Base-by-base conservation (phyloP, 1,139 yeast genomes). In the Suhomyces coccinellae region DNA sequence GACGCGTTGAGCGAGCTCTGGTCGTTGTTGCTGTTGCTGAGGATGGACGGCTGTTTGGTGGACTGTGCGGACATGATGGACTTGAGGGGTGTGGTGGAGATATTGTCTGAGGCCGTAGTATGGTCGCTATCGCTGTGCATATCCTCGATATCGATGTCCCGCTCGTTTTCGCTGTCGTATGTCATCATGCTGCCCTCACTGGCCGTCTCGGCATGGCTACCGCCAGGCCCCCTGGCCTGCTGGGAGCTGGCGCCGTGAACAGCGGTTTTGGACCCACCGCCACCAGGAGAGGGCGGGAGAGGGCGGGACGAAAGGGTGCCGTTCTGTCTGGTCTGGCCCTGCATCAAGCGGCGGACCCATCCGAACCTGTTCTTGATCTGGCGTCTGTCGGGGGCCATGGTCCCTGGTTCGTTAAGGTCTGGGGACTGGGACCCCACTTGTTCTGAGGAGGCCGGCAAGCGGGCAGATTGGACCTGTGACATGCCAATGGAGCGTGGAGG, bases 61-160 rank as follows among this genome's bases (percentile, higher is more conserved):
- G 77, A 71, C 30, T 81, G 80, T 2, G 68, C 59, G 2, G 82
- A 77, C 17, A 73, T 65, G 36, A 78, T 65, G 15, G 84, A 79
- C 48, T 78, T 71, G 39, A 80, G 61, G 0, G 85, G 84, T 4
- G 68, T 70, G 17, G 83, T 78, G 51, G 82, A 76, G 37, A 75
- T 64, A 51, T 70, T 69, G 44, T 71, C 76, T 8, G 62, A 54
- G n/a, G 52, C 51, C 30, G 51, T 56, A 44, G 46, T 45, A 24
- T 61, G 63, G 48, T 66, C 73, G 29, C 49, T 46, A 20, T 40
- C 47, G 17, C 47, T 44, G 27, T 36, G 40, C 8, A 39, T 26
- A 4, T 39, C 46, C 3, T 26, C 29, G 29, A 26, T 26, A 26
- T 38, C 39, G 15, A 15, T 14, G 22, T 36, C 44, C 8, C 35